Percentiles rank a stretch among this genome's conserved stretches.
These are phyloP conservation scores for Phellopilus nigrolimitatus DNA, from an alignment of 1,284 basidiomycete genomes.

Conservation along the genomic window DNA sequence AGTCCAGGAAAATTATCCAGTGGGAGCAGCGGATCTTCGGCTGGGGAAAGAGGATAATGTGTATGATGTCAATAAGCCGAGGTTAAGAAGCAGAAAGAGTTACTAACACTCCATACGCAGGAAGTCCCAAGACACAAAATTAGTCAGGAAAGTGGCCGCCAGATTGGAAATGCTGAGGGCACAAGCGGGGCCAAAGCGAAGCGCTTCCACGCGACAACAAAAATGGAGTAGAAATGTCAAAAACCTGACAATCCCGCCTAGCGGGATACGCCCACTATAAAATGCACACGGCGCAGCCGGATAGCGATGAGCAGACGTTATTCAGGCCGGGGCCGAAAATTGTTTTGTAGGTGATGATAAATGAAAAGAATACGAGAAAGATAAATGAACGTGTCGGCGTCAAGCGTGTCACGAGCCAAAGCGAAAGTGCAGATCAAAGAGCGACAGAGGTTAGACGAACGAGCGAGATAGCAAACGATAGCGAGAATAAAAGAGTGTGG, in stretches of 20 bases:
- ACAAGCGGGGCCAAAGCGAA: slow-evolving; percentile 15
- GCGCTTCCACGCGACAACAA: slow-evolving; percentile 15
- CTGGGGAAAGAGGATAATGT: slow-evolving; percentile 19
- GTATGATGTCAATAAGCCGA: slow-evolving; percentile 6
- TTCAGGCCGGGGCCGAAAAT: background rate
- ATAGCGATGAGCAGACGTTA: background rate
- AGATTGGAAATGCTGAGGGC: slow-evolving; percentile 23
- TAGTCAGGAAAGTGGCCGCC: slow-evolving; percentile 26
- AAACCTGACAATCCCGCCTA: background rate
- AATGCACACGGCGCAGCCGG: slow-evolving; percentile 20
- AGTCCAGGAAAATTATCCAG: slow-evolving; percentile 14
- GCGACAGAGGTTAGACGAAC: slow-evolving; percentile 5
- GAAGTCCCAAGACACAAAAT: slow-evolving; percentile 28
- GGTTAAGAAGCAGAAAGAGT: slow-evolving; percentile 17
- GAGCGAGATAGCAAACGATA: slow-evolving; percentile 12
- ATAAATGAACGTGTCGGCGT: slow-evolving; percentile 14
- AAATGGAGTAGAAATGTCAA: background rate
- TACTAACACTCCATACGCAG: slow-evolving; percentile 28
- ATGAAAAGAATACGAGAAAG: slow-evolving; percentile 2
- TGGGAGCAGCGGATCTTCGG: slow-evolving; percentile 24
- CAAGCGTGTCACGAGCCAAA: slow-evolving; percentile 10
- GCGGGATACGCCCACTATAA: background rate
- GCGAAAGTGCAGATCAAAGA: slow-evolving; percentile 9
- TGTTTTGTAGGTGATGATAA: too few relatives aligned
- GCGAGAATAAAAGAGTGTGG: slow-evolving; percentile 8